Base-by-base conservation (phyloP, 495 filamentous ascomycete genomes). In the Pyrenula aspistea region DNA sequence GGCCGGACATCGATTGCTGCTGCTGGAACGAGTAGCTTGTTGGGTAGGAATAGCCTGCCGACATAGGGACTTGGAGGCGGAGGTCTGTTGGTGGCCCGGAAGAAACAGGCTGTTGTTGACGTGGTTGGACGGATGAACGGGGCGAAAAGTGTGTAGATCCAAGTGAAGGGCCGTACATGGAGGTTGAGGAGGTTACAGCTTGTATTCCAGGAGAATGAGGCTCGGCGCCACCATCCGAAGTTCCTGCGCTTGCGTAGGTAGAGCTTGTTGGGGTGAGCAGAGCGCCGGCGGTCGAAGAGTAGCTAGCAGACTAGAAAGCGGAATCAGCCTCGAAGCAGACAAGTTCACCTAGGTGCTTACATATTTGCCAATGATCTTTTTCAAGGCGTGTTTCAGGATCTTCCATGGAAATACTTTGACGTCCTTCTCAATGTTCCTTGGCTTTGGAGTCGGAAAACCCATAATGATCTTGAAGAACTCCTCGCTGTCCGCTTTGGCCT, bases 311-410 rank as follows among this genome's bases (percentile, higher is more conserved):
- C 77, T 80, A 50, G 2, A 48, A 12, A 51, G 12, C 21, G 1
- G 19, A 53, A 25, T 36, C 23, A 3, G 24, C 22, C 24, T 10
- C 24, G 50, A 0, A 31, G 3, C 2, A 47, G 25, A 12, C 12
- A 25, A 50, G 21, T n/a, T 25, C 4, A 12, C 11, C 25, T 20
- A 22, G 21, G 48, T n/a, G 81, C 86, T 77, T 71, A 88, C 87
- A 71, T 97, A 98, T 91, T 98, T 98, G 59, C 88, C 84, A 67
- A 97, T 94, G 64, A 97, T 96, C 73, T 98, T 98, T 77, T 90
- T 93, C 55, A 98, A 72, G 0, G 93, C 91, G 49, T 80, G 78
- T 12, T 75, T 77, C 12, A 98, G 72, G 53, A 88, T 86, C 65
- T 85, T 89, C 94, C 93, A 98, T 11, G 88, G 84, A 65, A 97